phyloP scores from a whole-genome alignment of 495 filamentous ascomycete genomes.

The Aspergillus heteromorphus region DNA sequence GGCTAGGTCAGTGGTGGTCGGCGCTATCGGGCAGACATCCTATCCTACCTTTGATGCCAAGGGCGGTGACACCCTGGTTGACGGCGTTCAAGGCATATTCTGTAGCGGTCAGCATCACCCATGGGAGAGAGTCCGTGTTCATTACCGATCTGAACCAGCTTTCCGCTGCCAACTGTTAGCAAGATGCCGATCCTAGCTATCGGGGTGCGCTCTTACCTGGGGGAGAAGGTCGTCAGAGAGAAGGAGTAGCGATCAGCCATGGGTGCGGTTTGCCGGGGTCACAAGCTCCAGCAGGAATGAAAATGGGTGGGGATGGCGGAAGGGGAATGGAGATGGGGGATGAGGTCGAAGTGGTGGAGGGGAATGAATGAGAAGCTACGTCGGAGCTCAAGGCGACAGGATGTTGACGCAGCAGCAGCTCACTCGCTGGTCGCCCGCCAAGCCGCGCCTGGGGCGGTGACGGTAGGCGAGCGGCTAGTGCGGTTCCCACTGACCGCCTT shows the following conservation, averaged over 20 bases:
- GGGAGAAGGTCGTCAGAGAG: slow-evolving; percentile 98
- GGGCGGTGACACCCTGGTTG: slow-evolving; percentile 96
- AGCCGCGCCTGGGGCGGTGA: slow-evolving; percentile 22
- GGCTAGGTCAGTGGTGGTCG: slow-evolving; percentile 9
- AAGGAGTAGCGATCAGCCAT: slow-evolving; percentile 99
- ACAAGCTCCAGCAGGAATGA: slow-evolving; percentile 9
- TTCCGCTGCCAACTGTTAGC: slow-evolving; percentile 67
- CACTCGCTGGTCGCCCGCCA: slow-evolving; percentile 10
- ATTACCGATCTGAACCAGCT: slow-evolving; percentile 72
- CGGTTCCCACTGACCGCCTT: background rate
- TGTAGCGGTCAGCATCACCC: slow-evolving; percentile 32
- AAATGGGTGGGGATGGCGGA: slow-evolving; percentile 10
- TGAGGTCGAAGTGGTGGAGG: slow-evolving; percentile 4
- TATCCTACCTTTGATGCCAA: slow-evolving; percentile 87
- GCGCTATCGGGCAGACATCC: background rate
- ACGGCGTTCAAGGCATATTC: slow-evolving; percentile 99
- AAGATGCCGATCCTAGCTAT: slow-evolving; percentile 9
- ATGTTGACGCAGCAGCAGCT: slow-evolving; percentile 35
- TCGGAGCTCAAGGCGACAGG: slow-evolving; percentile 22
- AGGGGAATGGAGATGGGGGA: slow-evolving; percentile 11
- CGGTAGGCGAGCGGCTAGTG: slow-evolving; percentile 20
- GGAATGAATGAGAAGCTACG: slow-evolving; percentile 14
- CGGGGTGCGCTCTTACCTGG: slow-evolving; percentile 66
- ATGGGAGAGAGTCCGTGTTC: background rate
- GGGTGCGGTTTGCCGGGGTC: slow-evolving; percentile 14